phyloP scores from a whole-genome alignment of 139 green algal genomes.

The Coccomyxa sp. region DNA sequence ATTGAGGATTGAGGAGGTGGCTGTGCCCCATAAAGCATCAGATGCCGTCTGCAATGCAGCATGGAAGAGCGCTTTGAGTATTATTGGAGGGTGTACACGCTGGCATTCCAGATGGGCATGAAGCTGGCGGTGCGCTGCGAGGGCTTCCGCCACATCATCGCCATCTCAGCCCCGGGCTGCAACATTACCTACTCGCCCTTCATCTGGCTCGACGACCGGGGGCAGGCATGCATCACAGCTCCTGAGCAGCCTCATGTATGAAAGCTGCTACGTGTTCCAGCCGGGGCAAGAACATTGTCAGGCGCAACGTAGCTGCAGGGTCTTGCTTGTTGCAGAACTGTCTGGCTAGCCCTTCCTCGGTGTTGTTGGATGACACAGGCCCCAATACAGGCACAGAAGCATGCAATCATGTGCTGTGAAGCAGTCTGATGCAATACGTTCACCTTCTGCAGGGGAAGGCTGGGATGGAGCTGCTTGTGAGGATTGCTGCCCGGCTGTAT shows the following conservation, averaged over 20 bases:
- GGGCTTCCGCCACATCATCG: not conserved
- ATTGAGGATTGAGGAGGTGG: too few relatives aligned
- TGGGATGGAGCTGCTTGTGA: constrained; percentile 8
- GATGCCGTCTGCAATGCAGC: too few relatives aligned
- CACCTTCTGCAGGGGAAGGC: constrained; percentile 2
- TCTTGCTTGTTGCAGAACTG: not conserved
- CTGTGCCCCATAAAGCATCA: too few relatives aligned
- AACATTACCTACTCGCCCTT: not conserved
- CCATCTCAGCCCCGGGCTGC: constrained; percentile 7
- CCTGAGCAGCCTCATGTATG: too few relatives aligned
- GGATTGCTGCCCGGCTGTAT: not conserved
- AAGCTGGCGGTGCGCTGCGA: not conserved
- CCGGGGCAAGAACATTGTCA: too few relatives aligned
- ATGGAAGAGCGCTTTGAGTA: constrained; percentile 9
- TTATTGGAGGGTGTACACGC: constrained; percentile 10
- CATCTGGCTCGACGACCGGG: not conserved
- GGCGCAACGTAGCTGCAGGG: too few relatives aligned
- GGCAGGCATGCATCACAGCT: not conserved
- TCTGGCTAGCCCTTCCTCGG: too few relatives aligned
- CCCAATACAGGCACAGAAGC: too few relatives aligned
- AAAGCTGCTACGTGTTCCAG: too few relatives aligned
- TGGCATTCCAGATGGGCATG: constrained; percentile 1
- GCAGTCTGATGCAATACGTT: not conserved
- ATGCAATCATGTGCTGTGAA: too few relatives aligned
- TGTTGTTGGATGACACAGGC: too few relatives aligned